Base-by-base conservation (phyloP, 2,329 filamentous ascomycete species). In the Exophiala phaeomuriformis region DNA sequence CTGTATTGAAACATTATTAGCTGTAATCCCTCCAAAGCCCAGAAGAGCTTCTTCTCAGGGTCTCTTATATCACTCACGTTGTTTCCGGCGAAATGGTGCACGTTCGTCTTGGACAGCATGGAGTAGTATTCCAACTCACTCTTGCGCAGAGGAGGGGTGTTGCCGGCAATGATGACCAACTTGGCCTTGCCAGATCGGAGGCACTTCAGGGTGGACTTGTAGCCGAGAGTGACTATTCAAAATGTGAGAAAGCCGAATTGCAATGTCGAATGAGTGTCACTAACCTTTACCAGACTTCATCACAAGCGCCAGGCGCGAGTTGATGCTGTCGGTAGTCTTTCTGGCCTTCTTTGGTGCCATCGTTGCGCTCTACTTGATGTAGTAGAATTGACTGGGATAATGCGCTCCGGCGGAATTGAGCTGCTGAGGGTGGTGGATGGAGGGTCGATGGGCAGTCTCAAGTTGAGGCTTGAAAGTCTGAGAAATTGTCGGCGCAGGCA, bases 81-180 rank as follows among this genome's bases (percentile, higher is more conserved):
- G 85, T 94, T 95, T 70, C 93, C 93, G 66, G 82, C 82, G 80
- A 96, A 97, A 82, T 98, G 93, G 82, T 97, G 91, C 69, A 97
- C 91, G 64, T 86, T 84, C 68, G 86, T 88, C 85, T 97, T 60
- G 42, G 57, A 58, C 7, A 60, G 55, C 55, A 59, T 58, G 10
- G 52, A 63, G 65, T 64, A 67, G 78, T 81, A 96, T 80, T 96
- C 91, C 62, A 96, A 84, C 82, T 97, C 91, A 69, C 83, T 88
- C 86, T 97, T 98, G 76, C 91, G 85, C 69, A 98, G 88, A 75
- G 93, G 93, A 71, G 91, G 90, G 66, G 90, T 95, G 83, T 98
- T 97, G 77, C 88, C 90, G 66, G 85, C 80, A 63, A 95, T 94
- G 77, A 95, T 90, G 74, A 97, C 88, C 65, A 96, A 84, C 87